A percentile compares a stretch with the other conserved stretches of the same genome.
These are phyloP conservation scores for Cystobasidium onofrii DNA, from an alignment of 768 basidiomycete species.

Conservation along the genomic window DNA sequence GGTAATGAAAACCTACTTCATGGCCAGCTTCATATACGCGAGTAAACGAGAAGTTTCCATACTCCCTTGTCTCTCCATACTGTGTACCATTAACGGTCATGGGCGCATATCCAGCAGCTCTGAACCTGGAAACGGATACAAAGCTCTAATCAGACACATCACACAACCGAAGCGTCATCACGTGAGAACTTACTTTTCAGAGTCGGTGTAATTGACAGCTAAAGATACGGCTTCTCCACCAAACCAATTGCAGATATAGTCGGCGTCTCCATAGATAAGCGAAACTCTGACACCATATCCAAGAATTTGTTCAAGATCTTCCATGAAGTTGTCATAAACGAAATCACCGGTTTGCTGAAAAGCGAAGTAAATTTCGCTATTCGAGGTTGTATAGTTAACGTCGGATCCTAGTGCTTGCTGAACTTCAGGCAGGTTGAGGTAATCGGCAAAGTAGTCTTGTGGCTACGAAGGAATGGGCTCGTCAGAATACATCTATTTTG, in stretches of 20 bases:
- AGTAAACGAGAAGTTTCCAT: slow-evolving; percentile 25
- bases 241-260: slow-evolving; percentile 31
- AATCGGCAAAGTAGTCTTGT: slow-evolving; percentile 26
- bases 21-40: slow-evolving; percentile 30
- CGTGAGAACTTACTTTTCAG: background rate
- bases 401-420: slow-evolving; percentile 12
- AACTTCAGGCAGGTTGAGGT: slow-evolving; percentile 22
- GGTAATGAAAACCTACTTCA: background rate
- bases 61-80: slow-evolving; percentile 25
- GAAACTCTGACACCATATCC: slow-evolving; percentile 21
- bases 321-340: background rate
- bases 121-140: background rate
- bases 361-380: slow-evolving; percentile 28
- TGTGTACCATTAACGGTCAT: slow-evolving; percentile 30
- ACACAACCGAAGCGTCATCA: background rate
- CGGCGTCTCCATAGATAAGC: slow-evolving; percentile 28
- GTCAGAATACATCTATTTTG: background rate
- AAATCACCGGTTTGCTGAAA: slow-evolving; percentile 30
- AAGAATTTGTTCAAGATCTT: slow-evolving; percentile 19
- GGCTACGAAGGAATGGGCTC: background rate
- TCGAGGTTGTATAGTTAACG: slow-evolving; percentile 25
- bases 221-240: slow-evolving; percentile 19
- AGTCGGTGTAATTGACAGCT: slow-evolving; percentile 3
- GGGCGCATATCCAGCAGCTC: slow-evolving; percentile 9
- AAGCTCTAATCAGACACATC: background rate